These are phyloP conservation scores for Triticum monococcum DNA, from an alignment of 176 grass and related monocot genomes.

Conservation along the genomic window DNA sequence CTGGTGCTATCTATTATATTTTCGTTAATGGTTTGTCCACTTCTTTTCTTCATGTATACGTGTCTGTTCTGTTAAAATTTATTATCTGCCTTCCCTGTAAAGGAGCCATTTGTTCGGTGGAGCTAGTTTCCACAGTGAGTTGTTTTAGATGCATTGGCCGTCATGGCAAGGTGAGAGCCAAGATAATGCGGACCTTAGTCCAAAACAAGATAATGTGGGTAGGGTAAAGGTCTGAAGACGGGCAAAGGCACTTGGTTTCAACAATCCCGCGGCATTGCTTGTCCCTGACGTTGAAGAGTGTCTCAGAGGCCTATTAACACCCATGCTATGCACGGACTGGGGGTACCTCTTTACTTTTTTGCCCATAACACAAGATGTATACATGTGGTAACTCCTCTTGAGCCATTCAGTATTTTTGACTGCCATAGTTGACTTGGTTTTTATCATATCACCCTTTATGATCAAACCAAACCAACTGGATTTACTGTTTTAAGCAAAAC, in stretches of 20 bases:
- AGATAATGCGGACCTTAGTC: neutral
- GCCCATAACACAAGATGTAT: neutral
- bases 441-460: neutral
- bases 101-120: conserved; percentile 3
- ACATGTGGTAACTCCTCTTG: neutral
- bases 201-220: neutral
- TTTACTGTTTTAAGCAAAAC: neutral
- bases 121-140: neutral
- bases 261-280: no score
- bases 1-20: conserved; percentile 1
- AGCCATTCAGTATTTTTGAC: neutral
- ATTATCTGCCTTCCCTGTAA: neutral
- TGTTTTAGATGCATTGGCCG: neutral
- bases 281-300: neutral
- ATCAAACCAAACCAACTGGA: neutral
- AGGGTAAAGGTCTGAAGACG: neutral
- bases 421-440: conserved; percentile 1
- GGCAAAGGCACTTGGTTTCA: neutral
- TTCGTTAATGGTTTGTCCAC: conserved; percentile 18
- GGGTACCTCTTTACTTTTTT: neutral
- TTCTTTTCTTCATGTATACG: neutral
- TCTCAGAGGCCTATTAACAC: neutral
- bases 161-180: neutral
- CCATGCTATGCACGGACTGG: neutral
- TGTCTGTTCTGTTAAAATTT: conserved; percentile 17